Base-by-base conservation (phyloP, 2,329 filamentous ascomycete genomes). In the Nemania sp. region DNA sequence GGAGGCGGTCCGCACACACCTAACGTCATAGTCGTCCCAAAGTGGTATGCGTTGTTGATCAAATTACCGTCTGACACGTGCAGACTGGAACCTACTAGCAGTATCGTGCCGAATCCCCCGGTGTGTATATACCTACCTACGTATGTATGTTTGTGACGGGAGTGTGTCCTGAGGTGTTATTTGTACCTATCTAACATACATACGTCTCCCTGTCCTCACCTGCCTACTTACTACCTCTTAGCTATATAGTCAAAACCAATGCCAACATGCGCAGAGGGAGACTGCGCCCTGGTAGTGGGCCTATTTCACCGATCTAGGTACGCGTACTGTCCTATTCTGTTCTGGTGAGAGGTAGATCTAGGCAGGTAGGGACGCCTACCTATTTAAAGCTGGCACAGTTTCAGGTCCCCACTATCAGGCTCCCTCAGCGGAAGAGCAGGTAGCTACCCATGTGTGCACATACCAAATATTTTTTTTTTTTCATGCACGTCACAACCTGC, bases 11-110 rank as follows among this genome's bases (percentile, higher is more conserved):
- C 43, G 35, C 15, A 45, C 49, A 38, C 22, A 18, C 47, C 53
- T 43, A 52, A 66, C 64, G 64, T 66, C 64, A 66, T 66, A 45
- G 41, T 20, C 27, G 22, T 53, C 26, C 26, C 26, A 41, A 59
- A 41, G 47, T 45, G 38, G 62, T 13, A 66, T 6, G 18, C 8
- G 10, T 24, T 20, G 49, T 26, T 41, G 27, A 35, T 26, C 64
- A 63, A 67, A 63, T 67, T 54, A 26, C 35, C 59, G 18, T 35
- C 52, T 51, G 64, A 61, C 64, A 67, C 64, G 64, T 67, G 58
- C 59, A 27, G n/a, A 52, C 26, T 26, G 15, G 26, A 52, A 26
- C 49, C 22, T 29, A 29, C 22, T 22, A 49, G n/a, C n/a, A 24
- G 6, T 2, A 22, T 49, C 45, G 45, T 24, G 22, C 45, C n/a